Conservation (phyloP, 257 asterid genomes). For the Leptodermis oblonga region DNA sequence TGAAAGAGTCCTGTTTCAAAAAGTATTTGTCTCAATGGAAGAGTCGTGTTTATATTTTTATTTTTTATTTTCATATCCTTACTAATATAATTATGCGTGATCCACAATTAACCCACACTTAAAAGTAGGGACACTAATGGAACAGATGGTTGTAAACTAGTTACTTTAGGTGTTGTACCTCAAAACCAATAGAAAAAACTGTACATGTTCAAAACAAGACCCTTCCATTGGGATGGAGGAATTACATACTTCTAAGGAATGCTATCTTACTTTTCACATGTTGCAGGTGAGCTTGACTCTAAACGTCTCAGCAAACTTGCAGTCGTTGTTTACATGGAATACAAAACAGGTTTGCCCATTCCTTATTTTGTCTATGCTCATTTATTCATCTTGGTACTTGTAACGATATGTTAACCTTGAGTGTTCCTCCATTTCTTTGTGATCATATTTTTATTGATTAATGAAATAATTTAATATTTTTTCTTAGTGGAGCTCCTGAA, state of each 20-base stretch:
- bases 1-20: too few relatives aligned
- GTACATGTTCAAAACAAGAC: too few relatives aligned
- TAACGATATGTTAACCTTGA: neutral
- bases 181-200: too few relatives aligned
- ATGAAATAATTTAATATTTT: neutral
- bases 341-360: slow-evolving; percentile 55
- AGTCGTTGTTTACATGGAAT: slow-evolving; percentile 66
- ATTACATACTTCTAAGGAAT: neutral
- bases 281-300: slow-evolving; percentile 72
- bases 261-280: neutral
- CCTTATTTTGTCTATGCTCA: neutral
- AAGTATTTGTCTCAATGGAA: too few relatives aligned
- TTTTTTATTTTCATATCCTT: too few relatives aligned
- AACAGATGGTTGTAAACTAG: too few relatives aligned
- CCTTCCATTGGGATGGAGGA: too few relatives aligned
- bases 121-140: too few relatives aligned
- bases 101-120: too few relatives aligned
- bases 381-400: neutral
- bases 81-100: too few relatives aligned
- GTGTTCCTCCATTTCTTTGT: neutral
- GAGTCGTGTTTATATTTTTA: too few relatives aligned
- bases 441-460: neutral
- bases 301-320: slow-evolving; percentile 56
- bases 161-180: too few relatives aligned
- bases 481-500: neutral